Base-by-base conservation (phyloP, 2,329 filamentous ascomycete species). In the Phyllosticta capitalensis region DNA sequence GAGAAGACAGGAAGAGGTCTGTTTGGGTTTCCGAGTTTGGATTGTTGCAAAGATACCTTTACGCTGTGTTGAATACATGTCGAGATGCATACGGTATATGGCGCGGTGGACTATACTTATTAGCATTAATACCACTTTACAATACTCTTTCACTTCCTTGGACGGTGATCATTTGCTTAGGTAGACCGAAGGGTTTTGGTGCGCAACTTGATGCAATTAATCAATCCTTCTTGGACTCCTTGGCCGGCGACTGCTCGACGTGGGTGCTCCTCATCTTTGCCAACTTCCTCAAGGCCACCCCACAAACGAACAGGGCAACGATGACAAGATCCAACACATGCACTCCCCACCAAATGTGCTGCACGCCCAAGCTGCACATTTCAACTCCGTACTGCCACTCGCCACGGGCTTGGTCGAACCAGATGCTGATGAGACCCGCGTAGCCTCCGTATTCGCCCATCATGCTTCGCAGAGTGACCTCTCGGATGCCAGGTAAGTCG, bases 381-480 rank as follows among this genome's bases (percentile, higher is more conserved):
- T 78, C 79, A 66, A 94, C 94, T 66, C 92, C 89, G 65, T 89
- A 89, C 64, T 81, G 81, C 94, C 94, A 99, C 70, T 88, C 83
- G 0, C 86, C 1, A 1, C 74, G 72, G 2, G 80, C 77, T 59
- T 82, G 73, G 71, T 97, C 90, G 69, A 92, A 97, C 92, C 92
- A 99, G 0, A 89, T 81, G 63, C 88, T 94, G 49, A 99, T 74
- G 50, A 99, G 78, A 0, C 91, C 94, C 0, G 91, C 90, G 70
- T 96, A 94, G 20, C 94, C 94, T n/a, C 85, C 87, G 73, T 88
- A 99, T 60, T 89, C 89, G 59, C 94, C 94, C 94, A 99, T 99
- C 91, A 99, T 97, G 72, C 90, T 96, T 61, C 92, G 85, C 1
- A 99, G 88, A 0, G 94, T 99, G 64, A 97, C 84, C 74, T 99